Evolutionary conservation across 306 rosid genomes (phyloP).

Genomic region (Vigna trinervia): DNA sequence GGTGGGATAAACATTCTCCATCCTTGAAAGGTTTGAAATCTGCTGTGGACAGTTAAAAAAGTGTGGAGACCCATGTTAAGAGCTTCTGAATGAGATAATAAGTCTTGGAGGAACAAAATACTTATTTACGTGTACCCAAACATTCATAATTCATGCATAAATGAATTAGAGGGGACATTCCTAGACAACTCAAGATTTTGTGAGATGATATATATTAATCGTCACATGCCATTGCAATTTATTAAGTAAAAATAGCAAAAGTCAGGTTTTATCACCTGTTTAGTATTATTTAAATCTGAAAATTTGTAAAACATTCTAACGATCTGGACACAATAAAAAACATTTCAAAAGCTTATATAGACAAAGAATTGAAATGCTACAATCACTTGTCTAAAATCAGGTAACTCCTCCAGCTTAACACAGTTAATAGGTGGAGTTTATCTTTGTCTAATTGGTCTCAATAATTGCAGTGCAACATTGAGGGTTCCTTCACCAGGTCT

Average conservation of each 20-base stretch:
- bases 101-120: neutral
- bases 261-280: neutral
- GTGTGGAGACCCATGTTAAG: too few species aligned
- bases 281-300: slow-evolving; percentile 1
- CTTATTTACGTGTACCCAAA: neutral
- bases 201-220: neutral
- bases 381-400: neutral
- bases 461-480: neutral
- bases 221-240: neutral
- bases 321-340: slow-evolving; percentile 3
- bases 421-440: slow-evolving; percentile 16
- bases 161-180: slow-evolving; percentile 2
- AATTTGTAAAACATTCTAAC: neutral
- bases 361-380: neutral
- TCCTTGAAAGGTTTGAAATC: too few species aligned
- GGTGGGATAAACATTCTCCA: too few species aligned
- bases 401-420: neutral
- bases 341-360: slow-evolving; percentile 9
- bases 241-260: neutral
- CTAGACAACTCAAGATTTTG: neutral
- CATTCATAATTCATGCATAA: neutral
- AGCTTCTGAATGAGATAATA: neutral
- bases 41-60: too few species aligned
- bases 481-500: neutral
- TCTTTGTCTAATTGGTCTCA: neutral